Base-by-base conservation (phyloP, 768 basidiomycete species). In the Sutorius australiensis region DNA sequence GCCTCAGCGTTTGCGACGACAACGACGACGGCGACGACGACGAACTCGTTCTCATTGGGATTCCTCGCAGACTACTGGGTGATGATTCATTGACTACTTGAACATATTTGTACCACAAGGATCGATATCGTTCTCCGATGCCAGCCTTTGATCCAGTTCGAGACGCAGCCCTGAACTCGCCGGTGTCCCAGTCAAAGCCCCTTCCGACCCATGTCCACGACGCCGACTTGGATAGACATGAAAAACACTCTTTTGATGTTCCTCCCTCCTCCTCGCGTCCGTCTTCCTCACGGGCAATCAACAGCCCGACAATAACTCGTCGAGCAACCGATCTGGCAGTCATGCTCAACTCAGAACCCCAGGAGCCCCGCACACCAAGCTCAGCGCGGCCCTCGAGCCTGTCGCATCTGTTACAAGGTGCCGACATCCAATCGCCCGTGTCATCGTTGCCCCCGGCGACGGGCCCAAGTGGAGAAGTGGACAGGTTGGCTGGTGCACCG, bases 141-240 rank as follows among this genome's bases (percentile, higher is more conserved):
- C 68, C 68, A 47, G 68, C 88, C 61, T 89, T 90, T 77, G 89
- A 91, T 78, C 88, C 89, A 63, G 88, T 92, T 56, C 81, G 89
- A 68, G 89, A 91, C 78, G 89, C 89, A 56, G 86, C 89, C 63
- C 80, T 87, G 62, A 88, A 88, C 71, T 87, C 86, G 39, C 88
- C 88, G 30, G 69, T 82, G 61, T 75, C 78, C 37, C 75, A 76
- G 58, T 65, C 77, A 45, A 72, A 71, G 61, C 51, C 74, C 56
- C 72, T 75, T 48, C 61, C 61, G 34, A 5, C 30, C 19, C 60
- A 67, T 43, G 43, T 56, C 31, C 53, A 69, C 48, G 65, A 63
- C 54, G 54, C 46, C 53, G 70, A 68, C 54, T 5, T 28, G 46
- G 66, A 65, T 39, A 68, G 62, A 51, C 56, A 64, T 37, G 67